A percentile compares a stretch with the other conserved stretches of the same genome.
These are phyloP conservation scores for Leishmania mexicana DNA, from an alignment of 208 protist species.

Conservation along the genomic window DNA sequence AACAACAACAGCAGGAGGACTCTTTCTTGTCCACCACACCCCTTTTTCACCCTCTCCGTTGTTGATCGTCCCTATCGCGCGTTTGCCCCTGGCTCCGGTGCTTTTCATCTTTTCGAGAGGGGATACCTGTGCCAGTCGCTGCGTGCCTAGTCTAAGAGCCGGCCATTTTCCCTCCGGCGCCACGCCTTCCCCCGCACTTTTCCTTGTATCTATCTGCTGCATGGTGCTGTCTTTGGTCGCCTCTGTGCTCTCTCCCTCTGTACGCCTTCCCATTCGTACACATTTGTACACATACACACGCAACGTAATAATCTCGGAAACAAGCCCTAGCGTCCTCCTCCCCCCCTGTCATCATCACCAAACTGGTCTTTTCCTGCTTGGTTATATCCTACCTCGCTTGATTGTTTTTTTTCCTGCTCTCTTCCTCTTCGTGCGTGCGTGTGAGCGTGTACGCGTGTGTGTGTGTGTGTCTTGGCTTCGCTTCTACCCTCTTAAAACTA, in stretches of 20 bases:
- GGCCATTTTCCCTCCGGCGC: neutral
- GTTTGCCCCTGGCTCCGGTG: neutral
- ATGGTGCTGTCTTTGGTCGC: neutral
- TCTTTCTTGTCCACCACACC: neutral
- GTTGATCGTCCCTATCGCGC: neutral
- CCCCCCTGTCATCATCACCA: neutral
- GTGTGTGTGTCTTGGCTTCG: neutral
- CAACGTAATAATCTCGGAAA: neutral
- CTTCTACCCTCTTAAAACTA: neutral
- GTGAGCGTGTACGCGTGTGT: neutral
- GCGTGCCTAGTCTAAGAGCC: neutral
- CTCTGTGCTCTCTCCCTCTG: neutral
- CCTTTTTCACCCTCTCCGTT: neutral
- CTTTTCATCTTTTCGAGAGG: neutral
- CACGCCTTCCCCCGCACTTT: neutral
- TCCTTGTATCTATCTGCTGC: neutral
- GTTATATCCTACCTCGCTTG: neutral
- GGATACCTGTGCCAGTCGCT: neutral
- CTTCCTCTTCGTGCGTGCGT: neutral
- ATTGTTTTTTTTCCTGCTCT: neutral
- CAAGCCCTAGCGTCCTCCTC: neutral
- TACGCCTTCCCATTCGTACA: neutral
- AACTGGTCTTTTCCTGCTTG: neutral
- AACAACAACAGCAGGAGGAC: neutral
- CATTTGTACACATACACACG: neutral